These are phyloP conservation scores for Phytophthora nicotianae DNA, from an alignment of 352 stramenopile species.

Conservation along the genomic window DNA sequence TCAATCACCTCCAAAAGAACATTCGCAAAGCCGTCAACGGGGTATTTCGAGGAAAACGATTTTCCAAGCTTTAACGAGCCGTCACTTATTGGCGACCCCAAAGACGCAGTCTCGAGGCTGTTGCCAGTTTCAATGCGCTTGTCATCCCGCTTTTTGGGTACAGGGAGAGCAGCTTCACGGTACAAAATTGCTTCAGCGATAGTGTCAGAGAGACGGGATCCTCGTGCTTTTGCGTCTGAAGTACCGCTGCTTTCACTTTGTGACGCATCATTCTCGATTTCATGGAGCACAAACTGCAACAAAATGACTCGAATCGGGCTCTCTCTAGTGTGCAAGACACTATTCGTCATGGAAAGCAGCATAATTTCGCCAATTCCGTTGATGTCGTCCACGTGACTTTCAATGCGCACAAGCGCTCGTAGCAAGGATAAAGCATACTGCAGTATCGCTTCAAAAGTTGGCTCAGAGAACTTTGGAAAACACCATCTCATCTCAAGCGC, in stretches of 20 bases:
- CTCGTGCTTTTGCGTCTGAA: neutral
- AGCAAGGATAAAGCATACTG: slow-evolving; percentile 51
- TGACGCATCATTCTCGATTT: slow-evolving; percentile 48
- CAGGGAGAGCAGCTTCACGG: slow-evolving; percentile 13
- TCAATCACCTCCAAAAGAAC: slow-evolving; percentile 64
- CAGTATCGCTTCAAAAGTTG: slow-evolving; percentile 52
- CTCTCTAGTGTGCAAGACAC: slow-evolving; percentile 28
- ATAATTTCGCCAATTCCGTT: slow-evolving; percentile 47
- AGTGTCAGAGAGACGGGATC: slow-evolving; percentile 32
- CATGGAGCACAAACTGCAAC: slow-evolving; percentile 62
- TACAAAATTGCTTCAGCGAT: slow-evolving; percentile 54
- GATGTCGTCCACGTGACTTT: slow-evolving; percentile 68
- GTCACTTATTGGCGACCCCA: slow-evolving; percentile 21
- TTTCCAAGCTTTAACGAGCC: slow-evolving; percentile 14
- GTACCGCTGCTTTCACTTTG: neutral
- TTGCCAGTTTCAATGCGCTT: slow-evolving; percentile 32
- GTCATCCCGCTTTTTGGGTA: slow-evolving; percentile 43
- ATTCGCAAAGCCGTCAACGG: slow-evolving; percentile 43
- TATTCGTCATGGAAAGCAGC: slow-evolving; percentile 54
- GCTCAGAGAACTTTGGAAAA: slow-evolving; percentile 51
- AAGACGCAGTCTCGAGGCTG: slow-evolving; percentile 10
- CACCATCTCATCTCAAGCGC: slow-evolving; percentile 54
- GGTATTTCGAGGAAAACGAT: slow-evolving; percentile 2
- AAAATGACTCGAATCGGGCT: slow-evolving; percentile 47
- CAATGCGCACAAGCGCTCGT: slow-evolving; percentile 50